These are phyloP conservation scores for Alisma plantagoaquatica DNA, from an alignment of 106 monocot genomes.

Conservation along the genomic window DNA sequence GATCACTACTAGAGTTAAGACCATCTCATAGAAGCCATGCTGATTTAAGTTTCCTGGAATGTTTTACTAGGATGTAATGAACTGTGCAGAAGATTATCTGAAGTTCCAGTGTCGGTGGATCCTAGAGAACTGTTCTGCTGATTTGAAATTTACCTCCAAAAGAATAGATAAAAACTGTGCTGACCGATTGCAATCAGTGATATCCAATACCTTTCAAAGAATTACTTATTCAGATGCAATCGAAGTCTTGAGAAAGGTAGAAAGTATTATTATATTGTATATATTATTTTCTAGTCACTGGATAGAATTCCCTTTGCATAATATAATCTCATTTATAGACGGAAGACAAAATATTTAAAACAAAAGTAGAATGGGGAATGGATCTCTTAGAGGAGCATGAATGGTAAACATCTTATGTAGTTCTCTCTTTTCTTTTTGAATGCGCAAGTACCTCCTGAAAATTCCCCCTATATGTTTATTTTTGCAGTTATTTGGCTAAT, in stretches of 20 bases:
- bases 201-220: slow-evolving; percentile 30
- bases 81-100: slow-evolving; percentile 69
- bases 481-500: slow-evolving; percentile 24
- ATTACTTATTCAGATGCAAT: slow-evolving; percentile 69
- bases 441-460: neutral
- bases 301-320: neutral
- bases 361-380: slow-evolving; percentile 48
- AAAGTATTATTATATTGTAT: neutral
- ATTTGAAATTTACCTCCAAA: slow-evolving; percentile 42
- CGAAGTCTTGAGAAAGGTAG: slow-evolving; percentile 55
- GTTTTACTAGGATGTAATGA: slow-evolving; percentile 54
- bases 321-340: slow-evolving; percentile 8
- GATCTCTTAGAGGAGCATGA: slow-evolving; percentile 42
- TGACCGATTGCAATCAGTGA: slow-evolving; percentile 28
- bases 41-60: neutral
- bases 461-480: neutral
- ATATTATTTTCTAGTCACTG: neutral
- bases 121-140: slow-evolving; percentile 36
- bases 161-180: slow-evolving; percentile 26
- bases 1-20: neutral
- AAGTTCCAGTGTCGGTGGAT: slow-evolving; percentile 45
- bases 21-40: neutral
- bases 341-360: slow-evolving; percentile 19
- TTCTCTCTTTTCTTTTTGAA: neutral
- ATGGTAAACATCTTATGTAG: slow-evolving; percentile 26